Percentiles rank a stretch among this genome's conserved stretches.
Evolutionary conservation across 202 grass and related monocot genomes (phyloP).

Genomic region (Elaeis oleifera): DNA sequence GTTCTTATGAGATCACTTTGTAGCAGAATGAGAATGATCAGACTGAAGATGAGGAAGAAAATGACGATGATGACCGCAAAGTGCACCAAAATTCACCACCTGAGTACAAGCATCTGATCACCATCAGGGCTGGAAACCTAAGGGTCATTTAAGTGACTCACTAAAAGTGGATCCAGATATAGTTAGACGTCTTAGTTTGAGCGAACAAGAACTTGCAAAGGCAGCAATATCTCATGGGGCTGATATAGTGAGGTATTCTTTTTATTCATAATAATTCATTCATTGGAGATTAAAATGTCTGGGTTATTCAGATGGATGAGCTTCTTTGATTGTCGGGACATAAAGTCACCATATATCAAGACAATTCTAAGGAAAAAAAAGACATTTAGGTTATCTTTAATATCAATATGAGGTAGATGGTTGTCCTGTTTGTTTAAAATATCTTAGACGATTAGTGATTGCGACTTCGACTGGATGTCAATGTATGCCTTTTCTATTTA

Average conservation of each 20-base stretch:
- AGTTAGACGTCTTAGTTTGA: slow-evolving; percentile 19
- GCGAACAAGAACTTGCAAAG: slow-evolving; percentile 15
- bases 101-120: slow-evolving; percentile 7
- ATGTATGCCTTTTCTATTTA: no score
- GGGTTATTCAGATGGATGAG: neutral
- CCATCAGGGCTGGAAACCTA: slow-evolving; percentile 12
- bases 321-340: no score
- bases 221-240: slow-evolving; percentile 5
- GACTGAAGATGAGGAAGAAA: neutral
- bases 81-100: neutral
- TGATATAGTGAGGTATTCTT: slow-evolving; percentile 8
- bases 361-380: no score
- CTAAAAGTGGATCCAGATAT: slow-evolving; percentile 17
- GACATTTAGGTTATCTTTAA: no score
- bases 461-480: no score
- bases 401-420: no score
- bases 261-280: neutral
- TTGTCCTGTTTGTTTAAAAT: no score
- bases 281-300: neutral
- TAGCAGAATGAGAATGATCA: no score
- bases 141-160: slow-evolving; percentile 12
- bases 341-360: no score
- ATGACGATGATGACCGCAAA: neutral
- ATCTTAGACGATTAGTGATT: no score
- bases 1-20: no score